Evolutionary conservation across 75 land plant species (phyloP), one percentile per base, ranked within the genome.

Genomic region (Selaginella tamariscina): DNA sequence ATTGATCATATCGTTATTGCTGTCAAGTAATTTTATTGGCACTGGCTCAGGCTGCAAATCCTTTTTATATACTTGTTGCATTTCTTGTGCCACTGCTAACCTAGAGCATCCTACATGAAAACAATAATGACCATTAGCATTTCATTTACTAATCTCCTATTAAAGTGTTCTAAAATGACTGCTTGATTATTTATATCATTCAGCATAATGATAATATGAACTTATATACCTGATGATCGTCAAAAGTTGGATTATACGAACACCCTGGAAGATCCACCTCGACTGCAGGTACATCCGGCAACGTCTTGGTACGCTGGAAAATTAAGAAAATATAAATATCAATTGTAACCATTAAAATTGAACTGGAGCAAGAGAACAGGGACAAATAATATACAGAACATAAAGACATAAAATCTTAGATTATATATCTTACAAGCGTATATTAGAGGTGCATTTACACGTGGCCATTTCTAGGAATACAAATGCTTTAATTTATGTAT

Each of bases 41-140:
- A 93, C 74, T 24, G 91, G 95, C 39, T 66, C 62, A 65, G 98
- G 98, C 33, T 79, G 80, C 72, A 93, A 67, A 69, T 93, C 96
- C 67, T 80, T 77, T 32, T 60, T 72, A 54, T 86, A 86, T 27
- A 83, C 56, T 80, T 89, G 89, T 64, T 89, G 82, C 98, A 93
- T 93, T 65, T 93, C 98, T 20, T 82, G 82, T 23, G 98, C 98
- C 57, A 93, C 98, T 30, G 98, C 98, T 64, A 57, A 32, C 96
- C 98, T 27, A 93, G 39, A 29, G 85, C 75, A 57, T 93, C 98
- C 98, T 89, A 70, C 2, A 74, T 1, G 2, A 18, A 56, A 57
- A 32, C 24, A 15, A 54, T 5, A 5, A 5, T 39, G 15, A 39
- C n/a, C n/a, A n/a, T n/a, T n/a, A n/a, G n/a, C n/a, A n/a, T n/a